These are phyloP conservation scores for Ustilago trichophora DNA, from an alignment of 1,284 basidiomycete species.

Conservation along the genomic window DNA sequence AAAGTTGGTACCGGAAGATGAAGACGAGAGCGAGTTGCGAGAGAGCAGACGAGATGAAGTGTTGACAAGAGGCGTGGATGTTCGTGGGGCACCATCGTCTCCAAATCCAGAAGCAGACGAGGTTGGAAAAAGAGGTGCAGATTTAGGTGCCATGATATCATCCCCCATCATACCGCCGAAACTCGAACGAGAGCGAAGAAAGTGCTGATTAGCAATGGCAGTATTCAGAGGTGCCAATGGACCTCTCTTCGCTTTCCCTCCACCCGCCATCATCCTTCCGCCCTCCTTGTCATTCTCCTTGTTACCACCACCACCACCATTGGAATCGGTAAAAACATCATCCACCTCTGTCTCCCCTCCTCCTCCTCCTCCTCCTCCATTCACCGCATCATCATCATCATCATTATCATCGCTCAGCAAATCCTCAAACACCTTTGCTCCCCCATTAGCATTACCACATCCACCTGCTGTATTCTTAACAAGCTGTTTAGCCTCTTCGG, in stretches of 20 bases:
- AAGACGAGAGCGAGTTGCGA: not conserved
- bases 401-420: too few species aligned
- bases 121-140: slow-evolving; percentile 41
- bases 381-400: slow-evolving; percentile 10
- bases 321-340: slow-evolving; percentile 10
- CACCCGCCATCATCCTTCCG: too few species aligned
- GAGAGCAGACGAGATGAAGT: slow-evolving; percentile 5
- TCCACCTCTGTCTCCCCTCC: too few species aligned
- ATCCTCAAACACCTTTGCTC: slow-evolving; percentile 17
- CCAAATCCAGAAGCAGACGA: not conserved
- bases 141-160: slow-evolving; percentile 24
- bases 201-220: slow-evolving; percentile 38
- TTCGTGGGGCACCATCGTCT: slow-evolving; percentile 12
- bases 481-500: slow-evolving; percentile 54
- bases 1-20: too few species aligned
- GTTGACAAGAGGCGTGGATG: slow-evolving; percentile 1
- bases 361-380: not conserved
- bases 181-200: slow-evolving; percentile 20
- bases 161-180: too few species aligned
- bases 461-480: too few species aligned
- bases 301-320: too few species aligned
- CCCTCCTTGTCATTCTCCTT: not conserved
- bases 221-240: slow-evolving; percentile 46
- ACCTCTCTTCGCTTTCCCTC: not conserved
- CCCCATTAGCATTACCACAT: not conserved